Evolutionary conservation across 441 rosid genomes (phyloP), one percentile per base, ranked within the genome.

Genomic region (Gossypium trilobum): DNA sequence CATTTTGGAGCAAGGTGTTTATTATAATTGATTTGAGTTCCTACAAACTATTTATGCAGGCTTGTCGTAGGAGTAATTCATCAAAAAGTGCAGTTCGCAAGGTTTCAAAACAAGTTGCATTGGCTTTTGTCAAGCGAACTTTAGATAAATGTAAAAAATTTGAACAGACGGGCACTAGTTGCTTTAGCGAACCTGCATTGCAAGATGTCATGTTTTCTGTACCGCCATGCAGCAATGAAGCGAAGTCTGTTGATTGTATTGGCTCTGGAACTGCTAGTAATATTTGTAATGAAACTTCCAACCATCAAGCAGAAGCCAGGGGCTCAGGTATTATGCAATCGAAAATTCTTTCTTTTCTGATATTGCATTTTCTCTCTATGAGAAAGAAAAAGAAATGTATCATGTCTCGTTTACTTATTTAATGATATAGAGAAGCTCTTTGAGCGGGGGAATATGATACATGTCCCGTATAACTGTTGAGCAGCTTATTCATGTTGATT

Each of bases 201-300:
- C 94, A 88, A 80, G 93, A 89, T 74, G 77, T 84, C 74, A 73
- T 91, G 81, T 91, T 91, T 75, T 77, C 89, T 23, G 80, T 84
- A 4, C 87, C 88, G 63, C 62, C 83, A 33, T 75, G 82, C 82
- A 84, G 88, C 84, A 87, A 82, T 58, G 91, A 88, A 72, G 85
- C 93, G 58, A 94, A 94, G 74, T 92, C 95, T 70, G 74, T 78
- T 9, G 98, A 92, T 64, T 82, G 89, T 82, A 93, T 93, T 48
- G 98, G 97, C 81, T 93, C 97, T 19, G 96, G 97, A 78, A 91
- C 97, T 36, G 96, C 95, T 25, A 91, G 97, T 78, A 94, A 89
- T 82, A 90, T 91, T 0, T 85, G 81, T 78, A 89, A 87, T 69
- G 97, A 92, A 74, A 85, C 85, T 63, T 83, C 87, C 62, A 90